Percentiles rank a stretch among this genome's conserved stretches.
phyloP scores from a whole-genome alignment of 768 basidiomycete species.

The Galerina sulciceps region DNA sequence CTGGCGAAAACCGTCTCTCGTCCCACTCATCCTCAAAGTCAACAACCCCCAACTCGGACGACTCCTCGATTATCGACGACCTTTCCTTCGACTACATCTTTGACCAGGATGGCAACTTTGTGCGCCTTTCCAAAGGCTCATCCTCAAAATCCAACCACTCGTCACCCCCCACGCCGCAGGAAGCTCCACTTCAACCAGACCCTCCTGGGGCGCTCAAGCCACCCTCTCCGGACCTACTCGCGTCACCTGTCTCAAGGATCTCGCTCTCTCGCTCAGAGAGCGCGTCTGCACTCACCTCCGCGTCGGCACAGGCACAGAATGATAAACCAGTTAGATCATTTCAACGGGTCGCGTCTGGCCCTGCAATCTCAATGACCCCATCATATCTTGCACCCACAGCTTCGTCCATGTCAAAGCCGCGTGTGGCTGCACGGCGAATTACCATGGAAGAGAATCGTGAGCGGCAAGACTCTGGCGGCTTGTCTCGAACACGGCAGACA shows the following conservation, averaged over 20 bases:
- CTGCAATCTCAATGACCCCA: slow-evolving; percentile 40
- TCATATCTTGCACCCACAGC: slow-evolving; percentile 36
- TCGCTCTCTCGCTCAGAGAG: slow-evolving; percentile 74
- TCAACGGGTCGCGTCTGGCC: slow-evolving; percentile 69
- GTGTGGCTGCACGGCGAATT: slow-evolving; percentile 42
- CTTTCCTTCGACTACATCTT: slow-evolving; percentile 69
- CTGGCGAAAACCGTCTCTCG: slow-evolving; percentile 33
- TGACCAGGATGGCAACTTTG: slow-evolving; percentile 57
- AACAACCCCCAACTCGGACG: slow-evolving; percentile 49
- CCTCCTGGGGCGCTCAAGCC: slow-evolving; percentile 32
- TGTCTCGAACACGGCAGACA: slow-evolving; percentile 29
- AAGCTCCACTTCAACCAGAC: slow-evolving; percentile 43
- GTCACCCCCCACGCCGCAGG: slow-evolving; percentile 50
- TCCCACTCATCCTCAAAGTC: slow-evolving; percentile 17
- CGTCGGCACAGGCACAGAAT: slow-evolving; percentile 32
- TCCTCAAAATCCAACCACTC: slow-evolving; percentile 48
- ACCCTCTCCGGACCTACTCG: slow-evolving; percentile 38
- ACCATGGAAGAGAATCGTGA: slow-evolving; percentile 44
- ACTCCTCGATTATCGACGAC: slow-evolving; percentile 63
- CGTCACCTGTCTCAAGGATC: slow-evolving; percentile 44
- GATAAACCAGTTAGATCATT: slow-evolving; percentile 55
- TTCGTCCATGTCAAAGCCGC: slow-evolving; percentile 37
- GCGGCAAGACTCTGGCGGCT: slow-evolving; percentile 21
- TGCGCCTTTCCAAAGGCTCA: slow-evolving; percentile 60
- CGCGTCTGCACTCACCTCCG: slow-evolving; percentile 34